These are phyloP conservation scores for Ascochyta lentis DNA, from an alignment of 2,329 filamentous ascomycete species.

Conservation along the genomic window DNA sequence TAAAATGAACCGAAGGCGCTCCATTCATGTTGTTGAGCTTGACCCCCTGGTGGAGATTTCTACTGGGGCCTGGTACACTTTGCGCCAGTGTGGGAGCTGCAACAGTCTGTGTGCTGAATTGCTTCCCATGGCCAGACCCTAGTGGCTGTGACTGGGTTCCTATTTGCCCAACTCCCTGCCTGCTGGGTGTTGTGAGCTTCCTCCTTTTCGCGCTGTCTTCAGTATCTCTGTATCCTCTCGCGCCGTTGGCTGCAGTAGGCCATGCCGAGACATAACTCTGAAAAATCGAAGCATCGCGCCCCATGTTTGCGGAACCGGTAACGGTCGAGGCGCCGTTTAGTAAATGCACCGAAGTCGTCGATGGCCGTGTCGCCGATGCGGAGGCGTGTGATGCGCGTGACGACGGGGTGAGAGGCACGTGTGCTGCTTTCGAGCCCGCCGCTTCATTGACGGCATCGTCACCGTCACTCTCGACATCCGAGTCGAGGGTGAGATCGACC, in stretches of 20 bases:
- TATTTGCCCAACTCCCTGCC: background rate
- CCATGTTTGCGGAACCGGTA: background rate
- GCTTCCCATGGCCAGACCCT: background rate
- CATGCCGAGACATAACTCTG: constrained; percentile 10
- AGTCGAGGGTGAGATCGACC: constrained; percentile 35
- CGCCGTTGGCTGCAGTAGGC: background rate
- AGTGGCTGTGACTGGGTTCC: background rate
- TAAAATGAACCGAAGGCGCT: constrained; percentile 26
- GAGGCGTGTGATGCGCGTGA: background rate
- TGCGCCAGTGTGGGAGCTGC: background rate
- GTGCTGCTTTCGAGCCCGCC: background rate
- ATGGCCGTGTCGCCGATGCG: background rate
- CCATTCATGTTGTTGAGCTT: constrained; percentile 14
- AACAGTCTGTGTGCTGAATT: background rate
- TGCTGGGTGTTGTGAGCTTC: constrained; percentile 19
- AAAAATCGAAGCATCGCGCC: background rate
- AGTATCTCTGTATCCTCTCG: background rate
- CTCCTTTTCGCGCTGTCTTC: constrained; percentile 31
- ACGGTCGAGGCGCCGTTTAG: background rate
- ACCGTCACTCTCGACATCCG: constrained; percentile 22
- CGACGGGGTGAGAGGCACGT: background rate
- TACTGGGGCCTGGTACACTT: background rate
- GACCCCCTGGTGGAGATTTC: background rate
- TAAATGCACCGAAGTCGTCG: constrained; percentile 3
- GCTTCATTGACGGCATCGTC: background rate